Evolutionary conservation across 1,284 basidiomycete genomes (phyloP), one percentile per base, ranked within the genome.

Genomic region (Cryptococcus sp.): DNA sequence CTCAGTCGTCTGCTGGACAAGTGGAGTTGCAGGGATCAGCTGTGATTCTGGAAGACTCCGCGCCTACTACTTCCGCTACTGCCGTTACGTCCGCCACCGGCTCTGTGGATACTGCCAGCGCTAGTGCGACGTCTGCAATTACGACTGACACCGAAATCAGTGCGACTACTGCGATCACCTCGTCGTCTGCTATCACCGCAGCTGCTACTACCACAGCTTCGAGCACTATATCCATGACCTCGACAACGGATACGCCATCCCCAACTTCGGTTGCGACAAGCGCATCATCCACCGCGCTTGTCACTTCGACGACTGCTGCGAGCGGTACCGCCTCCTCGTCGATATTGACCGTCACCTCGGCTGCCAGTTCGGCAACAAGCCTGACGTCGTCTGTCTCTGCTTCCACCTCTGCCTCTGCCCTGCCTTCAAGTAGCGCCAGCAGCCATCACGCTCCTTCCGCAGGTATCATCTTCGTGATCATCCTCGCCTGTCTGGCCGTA

Each of bases 381-480:
- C 15, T 58, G 35, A 17, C 57, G 15, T 31, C 52, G 6, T 60
- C 55, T 11, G 55, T 35, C 49, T n/a, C 58, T 15, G 35, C 61
- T 17, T 38, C 53, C 40, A 11, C 57, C 25, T 27, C 47, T 20
- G 17, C 50, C 1, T 20, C 49, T 20, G n/a, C 60, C 23, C 42
- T 60, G 13, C 46, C 53, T 3, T 17, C 49, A 19, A 45, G 50
- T 19, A 44, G 22, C 47, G 19, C 23, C 13, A 19, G 39, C n/a
- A 20, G n/a, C n/a, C 53, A 60, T 56, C 59, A 57, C 57, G 66
- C 62, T 53, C 65, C 54, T 41, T 67, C 67, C 0, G 60, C 65
- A 7, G 56, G 57, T 3, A 62, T 71, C 50, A 68, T 70, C 50
- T 60, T 70, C 52, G 62, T 72, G 23, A 55, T 66, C 46, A 59